Evolutionary conservation across 2,329 filamentous ascomycete species (phyloP).

Genomic region (Cryphonectria parasitica): DNA sequence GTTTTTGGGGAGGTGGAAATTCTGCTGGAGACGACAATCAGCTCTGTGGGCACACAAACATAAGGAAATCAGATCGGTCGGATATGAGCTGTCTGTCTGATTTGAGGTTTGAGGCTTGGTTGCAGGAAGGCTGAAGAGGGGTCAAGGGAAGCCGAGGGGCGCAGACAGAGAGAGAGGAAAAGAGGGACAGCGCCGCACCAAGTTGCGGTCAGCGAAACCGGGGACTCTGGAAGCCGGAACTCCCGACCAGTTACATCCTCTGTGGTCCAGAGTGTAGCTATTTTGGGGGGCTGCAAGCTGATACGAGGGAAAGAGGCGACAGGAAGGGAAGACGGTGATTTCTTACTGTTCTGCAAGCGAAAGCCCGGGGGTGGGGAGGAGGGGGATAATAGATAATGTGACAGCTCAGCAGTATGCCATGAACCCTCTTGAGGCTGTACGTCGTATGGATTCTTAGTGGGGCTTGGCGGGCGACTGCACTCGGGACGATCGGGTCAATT

Average conservation of each 20-base stretch:
- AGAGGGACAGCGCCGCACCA: conserved; percentile 16
- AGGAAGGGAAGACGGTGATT: neutral
- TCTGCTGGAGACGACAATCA: conserved; percentile 10
- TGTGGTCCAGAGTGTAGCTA: conserved; percentile 4
- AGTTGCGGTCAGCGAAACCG: conserved; percentile 28
- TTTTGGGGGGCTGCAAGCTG: neutral
- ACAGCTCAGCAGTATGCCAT: conserved; percentile 18
- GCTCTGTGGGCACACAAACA: neutral
- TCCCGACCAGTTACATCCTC: neutral
- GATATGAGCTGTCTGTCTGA: neutral
- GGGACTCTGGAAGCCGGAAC: conserved; percentile 9
- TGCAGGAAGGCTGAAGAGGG: conserved; percentile 4
- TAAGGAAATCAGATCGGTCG: neutral
- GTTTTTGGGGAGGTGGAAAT: neutral
- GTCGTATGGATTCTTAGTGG: conserved; percentile 19
- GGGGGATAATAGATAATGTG: neutral
- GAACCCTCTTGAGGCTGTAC: conserved; percentile 21
- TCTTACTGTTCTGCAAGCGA: neutral
- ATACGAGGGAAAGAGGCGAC: neutral
- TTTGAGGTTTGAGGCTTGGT: neutral
- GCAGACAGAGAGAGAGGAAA: neutral
- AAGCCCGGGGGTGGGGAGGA: neutral
- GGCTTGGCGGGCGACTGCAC: conserved; percentile 19
- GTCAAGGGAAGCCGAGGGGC: conserved; percentile 1
- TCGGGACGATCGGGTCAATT: conserved; percentile 24